Conservation (phyloP, 2,329 filamentous ascomycete species). For the Colletotrichum destructivum region DNA sequence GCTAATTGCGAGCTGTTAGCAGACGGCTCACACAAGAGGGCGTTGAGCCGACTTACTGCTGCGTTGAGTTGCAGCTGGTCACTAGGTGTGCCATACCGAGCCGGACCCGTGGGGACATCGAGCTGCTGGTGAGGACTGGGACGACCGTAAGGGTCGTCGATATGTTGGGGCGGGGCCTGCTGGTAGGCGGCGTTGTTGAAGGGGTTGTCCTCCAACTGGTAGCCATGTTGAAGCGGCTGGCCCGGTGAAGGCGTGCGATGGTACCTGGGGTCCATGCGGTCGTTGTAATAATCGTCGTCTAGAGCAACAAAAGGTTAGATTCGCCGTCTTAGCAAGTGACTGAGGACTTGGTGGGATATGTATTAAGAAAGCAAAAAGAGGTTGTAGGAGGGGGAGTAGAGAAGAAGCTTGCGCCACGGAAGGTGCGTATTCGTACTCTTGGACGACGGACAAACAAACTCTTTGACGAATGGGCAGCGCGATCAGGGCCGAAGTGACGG, state of each 20-base stretch:
- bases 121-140: conserved; percentile 29
- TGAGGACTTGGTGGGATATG: background rate
- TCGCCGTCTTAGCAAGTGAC: background rate
- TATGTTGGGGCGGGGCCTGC: conserved; percentile 60
- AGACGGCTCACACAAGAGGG: background rate
- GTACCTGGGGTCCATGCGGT: conserved; percentile 69
- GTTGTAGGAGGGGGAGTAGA: conserved; percentile 7
- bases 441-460: conserved; percentile 15
- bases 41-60: conserved; percentile 73
- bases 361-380: conserved; percentile 27
- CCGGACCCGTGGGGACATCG: conserved; percentile 45
- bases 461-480: conserved; percentile 14
- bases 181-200: conserved; percentile 65
- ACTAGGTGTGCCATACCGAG: conserved; percentile 69
- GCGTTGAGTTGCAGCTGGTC: conserved; percentile 88
- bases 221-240: conserved; percentile 80
- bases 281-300: conserved; percentile 75
- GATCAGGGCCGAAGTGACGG: conserved; percentile 10
- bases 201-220: conserved; percentile 86
- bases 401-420: conserved; percentile 32
- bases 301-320: conserved; percentile 44
- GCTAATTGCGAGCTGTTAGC: conserved; percentile 52
- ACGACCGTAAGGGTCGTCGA: conserved; percentile 79
- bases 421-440: conserved; percentile 31
- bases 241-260: conserved; percentile 83